phyloP scores from a whole-genome alignment of 345 rosid species.

The Boechera stricta region DNA sequence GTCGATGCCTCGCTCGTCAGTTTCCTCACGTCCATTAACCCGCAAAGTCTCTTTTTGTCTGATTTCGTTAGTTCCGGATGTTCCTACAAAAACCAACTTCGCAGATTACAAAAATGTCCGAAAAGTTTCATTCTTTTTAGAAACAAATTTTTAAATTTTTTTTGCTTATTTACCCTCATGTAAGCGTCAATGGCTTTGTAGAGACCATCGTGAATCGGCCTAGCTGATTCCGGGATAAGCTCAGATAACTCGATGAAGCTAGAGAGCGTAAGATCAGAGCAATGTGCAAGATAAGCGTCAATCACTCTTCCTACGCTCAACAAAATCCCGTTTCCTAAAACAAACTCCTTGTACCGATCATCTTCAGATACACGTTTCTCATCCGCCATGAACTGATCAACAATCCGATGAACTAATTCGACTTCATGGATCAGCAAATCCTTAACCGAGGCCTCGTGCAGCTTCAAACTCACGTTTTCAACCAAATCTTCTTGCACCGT shows the following conservation, averaged over 20 bases:
- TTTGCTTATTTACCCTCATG: conserved; percentile 60
- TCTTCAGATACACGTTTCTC: conserved; percentile 50
- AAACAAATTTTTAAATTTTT: not conserved
- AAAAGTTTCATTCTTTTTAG: not conserved
- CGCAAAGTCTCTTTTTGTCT: conserved; percentile 76
- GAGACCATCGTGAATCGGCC: conserved; percentile 75
- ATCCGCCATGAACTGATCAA: conserved; percentile 51
- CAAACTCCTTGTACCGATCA: conserved; percentile 53
- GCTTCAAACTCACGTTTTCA: conserved; percentile 62
- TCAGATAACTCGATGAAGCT: conserved; percentile 63
- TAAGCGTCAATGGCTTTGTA: conserved; percentile 84
- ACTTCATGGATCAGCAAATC: conserved; percentile 78
- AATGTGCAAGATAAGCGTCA: conserved; percentile 67
- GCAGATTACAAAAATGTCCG: not conserved
- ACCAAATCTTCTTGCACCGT: conserved; percentile 57
- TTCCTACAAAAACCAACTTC: conserved; percentile 53
- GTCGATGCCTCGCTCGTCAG: conserved; percentile 71
- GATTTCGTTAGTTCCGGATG: conserved; percentile 69
- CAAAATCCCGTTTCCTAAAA: conserved; percentile 56
- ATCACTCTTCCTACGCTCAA: conserved; percentile 68
- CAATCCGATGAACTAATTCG: conserved; percentile 65
- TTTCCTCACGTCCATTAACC: conserved; percentile 81
- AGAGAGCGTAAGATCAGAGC: conserved; percentile 53
- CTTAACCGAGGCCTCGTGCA: conserved; percentile 72
- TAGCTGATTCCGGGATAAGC: conserved; percentile 71